These are phyloP conservation scores for Pestalotiopsis sp. DNA, from an alignment of 2,329 filamentous ascomycete genomes.

Conservation along the genomic window DNA sequence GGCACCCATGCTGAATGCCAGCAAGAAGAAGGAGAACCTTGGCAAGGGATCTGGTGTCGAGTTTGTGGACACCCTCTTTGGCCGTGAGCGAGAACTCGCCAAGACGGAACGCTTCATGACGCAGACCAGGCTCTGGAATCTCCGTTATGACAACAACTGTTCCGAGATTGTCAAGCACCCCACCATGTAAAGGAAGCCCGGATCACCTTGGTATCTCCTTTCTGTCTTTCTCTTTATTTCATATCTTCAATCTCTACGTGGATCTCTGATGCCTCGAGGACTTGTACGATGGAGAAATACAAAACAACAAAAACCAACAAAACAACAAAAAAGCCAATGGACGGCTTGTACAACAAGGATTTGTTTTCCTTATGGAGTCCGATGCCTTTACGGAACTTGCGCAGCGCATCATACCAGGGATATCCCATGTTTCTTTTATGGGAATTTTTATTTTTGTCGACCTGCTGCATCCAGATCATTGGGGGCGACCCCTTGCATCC, in stretches of 20 bases:
- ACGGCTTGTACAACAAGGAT: constrained; percentile 4
- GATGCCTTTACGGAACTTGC: constrained; percentile 14
- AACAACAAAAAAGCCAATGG: constrained; percentile 3
- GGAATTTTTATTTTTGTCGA: constrained; percentile 5
- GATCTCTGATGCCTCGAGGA: background rate
- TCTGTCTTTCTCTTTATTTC: constrained; percentile 8
- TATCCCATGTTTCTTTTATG: constrained; percentile 7
- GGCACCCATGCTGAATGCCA: constrained; percentile 90
- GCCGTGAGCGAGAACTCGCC: constrained; percentile 85
- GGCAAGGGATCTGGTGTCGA: constrained; percentile 92
- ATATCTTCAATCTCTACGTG: background rate
- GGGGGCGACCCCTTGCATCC: constrained; percentile 9
- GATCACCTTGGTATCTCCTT: background rate
- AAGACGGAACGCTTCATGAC: constrained; percentile 94
- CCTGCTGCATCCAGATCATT: constrained; percentile 10
- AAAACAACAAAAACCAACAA: constrained; percentile 11
- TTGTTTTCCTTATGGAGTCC: constrained; percentile 13
- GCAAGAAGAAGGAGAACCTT: constrained; percentile 73
- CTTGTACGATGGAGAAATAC: background rate
- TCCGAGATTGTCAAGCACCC: constrained; percentile 78
- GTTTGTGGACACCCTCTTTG: constrained; percentile 96
- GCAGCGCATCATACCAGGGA: constrained; percentile 15
- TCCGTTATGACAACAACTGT: constrained; percentile 95
- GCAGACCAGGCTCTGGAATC: constrained; percentile 83
- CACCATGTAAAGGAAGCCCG: constrained; percentile 46